Percentiles rank a stretch among this genome's conserved stretches.
These are phyloP conservation scores for Nevesoporus exiguus DNA, from an alignment of 768 basidiomycete species.

Conservation along the genomic window DNA sequence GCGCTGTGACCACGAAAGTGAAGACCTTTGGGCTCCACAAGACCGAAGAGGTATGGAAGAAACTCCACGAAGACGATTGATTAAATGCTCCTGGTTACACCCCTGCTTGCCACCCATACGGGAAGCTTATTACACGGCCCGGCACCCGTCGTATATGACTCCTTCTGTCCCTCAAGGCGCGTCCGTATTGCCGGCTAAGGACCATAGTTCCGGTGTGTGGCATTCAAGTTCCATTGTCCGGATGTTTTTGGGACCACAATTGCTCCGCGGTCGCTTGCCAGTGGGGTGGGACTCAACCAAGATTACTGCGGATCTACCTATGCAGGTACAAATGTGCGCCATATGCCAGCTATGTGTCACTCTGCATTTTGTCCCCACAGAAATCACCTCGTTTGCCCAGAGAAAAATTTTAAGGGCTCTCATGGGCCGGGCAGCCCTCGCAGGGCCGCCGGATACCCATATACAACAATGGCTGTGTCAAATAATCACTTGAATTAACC, in stretches of 20 bases:
- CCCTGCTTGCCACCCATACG: background rate
- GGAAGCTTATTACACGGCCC: background rate
- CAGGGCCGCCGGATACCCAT: background rate
- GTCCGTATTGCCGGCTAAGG: too few relatives aligned
- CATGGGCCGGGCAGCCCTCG: too few relatives aligned
- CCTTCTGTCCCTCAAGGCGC: too few relatives aligned
- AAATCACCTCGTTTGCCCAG: background rate
- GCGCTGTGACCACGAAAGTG: too few relatives aligned
- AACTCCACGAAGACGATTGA: constrained; percentile 51
- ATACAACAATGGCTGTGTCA: too few relatives aligned
- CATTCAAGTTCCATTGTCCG: background rate
- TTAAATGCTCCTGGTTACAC: background rate
- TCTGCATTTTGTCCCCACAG: background rate
- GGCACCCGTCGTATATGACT: background rate
- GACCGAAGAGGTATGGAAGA: constrained; percentile 57
- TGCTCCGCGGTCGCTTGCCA: background rate
- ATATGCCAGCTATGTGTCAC: background rate
- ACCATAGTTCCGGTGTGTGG: background rate
- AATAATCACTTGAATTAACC: too few relatives aligned
- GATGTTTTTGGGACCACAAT: too few relatives aligned
- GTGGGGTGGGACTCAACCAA: background rate
- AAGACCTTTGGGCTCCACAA: too few relatives aligned
- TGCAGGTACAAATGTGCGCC: background rate
- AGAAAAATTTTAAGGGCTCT: too few relatives aligned
- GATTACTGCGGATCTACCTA: background rate